Evolutionary conservation across 78 protist species (phyloP).

Genomic region (Creolimax fragrantissima): DNA sequence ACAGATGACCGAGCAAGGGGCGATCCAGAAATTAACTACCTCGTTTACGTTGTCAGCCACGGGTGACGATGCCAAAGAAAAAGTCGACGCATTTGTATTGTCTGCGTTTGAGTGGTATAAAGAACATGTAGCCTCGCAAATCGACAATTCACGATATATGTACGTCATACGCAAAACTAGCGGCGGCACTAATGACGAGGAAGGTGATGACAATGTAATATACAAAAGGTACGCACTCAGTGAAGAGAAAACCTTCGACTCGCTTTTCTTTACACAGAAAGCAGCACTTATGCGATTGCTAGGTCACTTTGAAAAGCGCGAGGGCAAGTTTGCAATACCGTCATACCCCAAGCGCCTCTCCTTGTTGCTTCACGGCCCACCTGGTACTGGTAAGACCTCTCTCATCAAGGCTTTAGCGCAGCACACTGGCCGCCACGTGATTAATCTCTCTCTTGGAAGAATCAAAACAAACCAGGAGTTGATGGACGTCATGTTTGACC

Average conservation of each 20-base stretch:
- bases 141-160: not conserved
- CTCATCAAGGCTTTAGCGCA: conserved; percentile 47
- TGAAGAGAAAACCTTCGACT: not conserved
- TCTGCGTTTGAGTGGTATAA: not conserved
- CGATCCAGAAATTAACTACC: not conserved
- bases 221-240: not conserved
- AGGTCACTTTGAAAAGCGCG: not conserved
- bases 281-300: not conserved
- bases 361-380: conserved; percentile 14
- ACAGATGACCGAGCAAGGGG: not conserved
- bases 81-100: not conserved
- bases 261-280: not conserved
- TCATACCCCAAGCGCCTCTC: not conserved
- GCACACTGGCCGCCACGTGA: not conserved
- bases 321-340: not conserved
- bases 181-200: not conserved
- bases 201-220: not conserved
- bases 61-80: not conserved
- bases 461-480: not conserved
- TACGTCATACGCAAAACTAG: not conserved
- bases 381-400: conserved; percentile 43
- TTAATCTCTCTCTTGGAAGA: not conserved
- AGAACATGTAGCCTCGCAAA: not conserved
- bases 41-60: not conserved
- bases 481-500: conserved; percentile 14